These are phyloP conservation scores for Pseudogymnoascus sp. DNA, from an alignment of 2,329 filamentous ascomycete species.

Conservation along the genomic window DNA sequence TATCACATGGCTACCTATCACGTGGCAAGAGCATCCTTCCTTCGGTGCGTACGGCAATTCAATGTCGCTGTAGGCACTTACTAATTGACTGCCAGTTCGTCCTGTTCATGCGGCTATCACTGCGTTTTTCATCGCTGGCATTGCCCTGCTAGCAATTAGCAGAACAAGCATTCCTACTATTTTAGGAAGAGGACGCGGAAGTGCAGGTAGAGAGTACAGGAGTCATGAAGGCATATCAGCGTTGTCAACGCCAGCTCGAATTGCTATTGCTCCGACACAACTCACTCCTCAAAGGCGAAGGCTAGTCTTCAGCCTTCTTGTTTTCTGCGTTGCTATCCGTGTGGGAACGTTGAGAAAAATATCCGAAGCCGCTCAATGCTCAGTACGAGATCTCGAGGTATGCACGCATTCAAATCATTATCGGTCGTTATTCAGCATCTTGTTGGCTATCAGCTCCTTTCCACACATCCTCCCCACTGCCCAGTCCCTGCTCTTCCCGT, in stretches of 20 bases:
- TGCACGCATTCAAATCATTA: background rate
- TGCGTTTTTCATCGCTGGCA: background rate
- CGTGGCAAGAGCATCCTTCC: slow-evolving; percentile 6
- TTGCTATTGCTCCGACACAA: background rate
- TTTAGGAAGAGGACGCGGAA: slow-evolving; percentile 7
- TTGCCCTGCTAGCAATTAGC: background rate
- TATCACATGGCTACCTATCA: background rate
- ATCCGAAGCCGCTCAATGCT: background rate
- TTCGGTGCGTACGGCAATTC: background rate
- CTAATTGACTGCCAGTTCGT: background rate
- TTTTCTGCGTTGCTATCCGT: slow-evolving; percentile 2
- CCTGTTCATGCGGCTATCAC: background rate
- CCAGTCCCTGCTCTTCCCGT: background rate
- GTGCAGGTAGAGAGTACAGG: slow-evolving; percentile 4
- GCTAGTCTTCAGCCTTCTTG: background rate
- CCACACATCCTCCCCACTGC: background rate
- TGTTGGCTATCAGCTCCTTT: background rate
- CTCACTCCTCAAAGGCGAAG: slow-evolving; percentile 1
- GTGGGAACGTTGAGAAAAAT: slow-evolving; percentile 9
- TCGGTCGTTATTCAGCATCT: background rate
- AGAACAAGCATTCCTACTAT: background rate
- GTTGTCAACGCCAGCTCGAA: background rate
- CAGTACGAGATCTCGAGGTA: slow-evolving; percentile 10
- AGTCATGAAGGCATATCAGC: background rate
- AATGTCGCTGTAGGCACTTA: background rate